phyloP scores from a whole-genome alignment of 2,329 filamentous ascomycete species.

The Nectriaceae sp. region DNA sequence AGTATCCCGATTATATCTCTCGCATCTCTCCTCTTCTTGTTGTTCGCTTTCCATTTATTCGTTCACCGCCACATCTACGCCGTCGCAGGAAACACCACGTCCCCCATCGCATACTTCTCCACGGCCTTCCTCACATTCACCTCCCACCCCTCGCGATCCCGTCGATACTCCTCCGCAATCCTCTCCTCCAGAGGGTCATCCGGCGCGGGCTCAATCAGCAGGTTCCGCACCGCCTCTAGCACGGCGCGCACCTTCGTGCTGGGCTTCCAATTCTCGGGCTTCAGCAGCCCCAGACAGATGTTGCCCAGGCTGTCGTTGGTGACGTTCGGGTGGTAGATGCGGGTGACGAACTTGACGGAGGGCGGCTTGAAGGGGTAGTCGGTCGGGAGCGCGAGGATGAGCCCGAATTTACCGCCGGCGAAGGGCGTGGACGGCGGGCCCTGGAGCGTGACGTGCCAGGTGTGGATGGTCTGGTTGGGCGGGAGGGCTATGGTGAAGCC shows the following conservation, averaged over 20 bases:
- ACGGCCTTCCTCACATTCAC: conserved; percentile 76
- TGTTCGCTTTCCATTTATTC: too few relatives aligned
- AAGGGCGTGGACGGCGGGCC: conserved; percentile 50
- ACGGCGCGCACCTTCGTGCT: conserved; percentile 75
- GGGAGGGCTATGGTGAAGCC: conserved; percentile 51
- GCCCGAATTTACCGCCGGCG: conserved; percentile 70
- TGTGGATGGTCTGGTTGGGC: conserved; percentile 50
- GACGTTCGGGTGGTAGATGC: conserved; percentile 95
- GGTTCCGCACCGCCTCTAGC: conserved; percentile 72
- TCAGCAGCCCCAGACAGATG: conserved; percentile 84
- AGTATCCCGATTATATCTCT: too few relatives aligned
- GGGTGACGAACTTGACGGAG: conserved; percentile 76
- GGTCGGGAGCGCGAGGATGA: conserved; percentile 71
- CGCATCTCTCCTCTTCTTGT: too few relatives aligned
- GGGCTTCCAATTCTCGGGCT: conserved; percentile 90
- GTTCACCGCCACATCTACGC: too few relatives aligned
- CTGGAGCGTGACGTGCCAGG: conserved; percentile 51
- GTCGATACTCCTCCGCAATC: conserved; percentile 83
- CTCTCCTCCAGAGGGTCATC: conserved; percentile 86
- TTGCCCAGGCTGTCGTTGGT: conserved; percentile 82
- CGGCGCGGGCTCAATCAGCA: conserved; percentile 79
- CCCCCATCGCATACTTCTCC: conserved; percentile 64
- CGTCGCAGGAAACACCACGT: conserved; percentile 37
- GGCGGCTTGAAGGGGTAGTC: conserved; percentile 93
- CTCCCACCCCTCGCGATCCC: conserved; percentile 68